Base-by-base conservation (phyloP, 306 rosid species). In the Trifolium dubium region DNA sequence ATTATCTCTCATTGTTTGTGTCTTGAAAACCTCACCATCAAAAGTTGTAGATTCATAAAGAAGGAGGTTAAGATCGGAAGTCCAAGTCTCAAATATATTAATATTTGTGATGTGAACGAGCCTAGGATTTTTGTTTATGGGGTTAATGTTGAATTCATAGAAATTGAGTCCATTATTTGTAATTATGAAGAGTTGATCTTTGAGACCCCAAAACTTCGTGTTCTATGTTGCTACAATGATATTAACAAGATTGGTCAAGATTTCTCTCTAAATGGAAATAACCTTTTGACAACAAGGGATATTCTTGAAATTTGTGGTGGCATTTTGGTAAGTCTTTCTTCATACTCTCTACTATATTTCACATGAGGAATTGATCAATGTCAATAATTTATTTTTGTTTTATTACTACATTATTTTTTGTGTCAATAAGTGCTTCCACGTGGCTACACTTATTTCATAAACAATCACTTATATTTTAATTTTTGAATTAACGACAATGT, bases 1-100 rank as follows among this genome's bases (percentile, higher is more conserved):
- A 23, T 56, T 29, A 3, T 56, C 1, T 10, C n/a, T 0, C 3
- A 11, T 5, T 56, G 34, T 29, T 56, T 8, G 1, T 56, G 35
- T 56, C 63, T 56, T 28, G 15, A 56, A 56, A 11, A 56, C 3
- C 63, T 56, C 12, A 56, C 3, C 3, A 0, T 56, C 4, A 15
- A 56, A 4, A 18, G 23, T 0, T 56, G 63, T 5, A 10, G 0
- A 3, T 5, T 32, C 9, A 2, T 8, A 0, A 0, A 0, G 2
- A 5, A 56, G 2, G 63, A 14, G 10, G 1, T 61, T 47, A 61
- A 30, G 23, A 47, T 73, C 3, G 3, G 1, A 0, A 31, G 61
- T 34, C 62, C 61, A 11, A 46, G 3, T 46, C 31, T 61, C 8
- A 62, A 73, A 32, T 15, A 46, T 32, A 17, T 73, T 6, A 64